A percentile compares a stretch with the other conserved stretches of the same genome.
Evolutionary conservation across 2,329 filamentous ascomycete species (phyloP).

Genomic region (Gnomoniopsis smithogilvyi): DNA sequence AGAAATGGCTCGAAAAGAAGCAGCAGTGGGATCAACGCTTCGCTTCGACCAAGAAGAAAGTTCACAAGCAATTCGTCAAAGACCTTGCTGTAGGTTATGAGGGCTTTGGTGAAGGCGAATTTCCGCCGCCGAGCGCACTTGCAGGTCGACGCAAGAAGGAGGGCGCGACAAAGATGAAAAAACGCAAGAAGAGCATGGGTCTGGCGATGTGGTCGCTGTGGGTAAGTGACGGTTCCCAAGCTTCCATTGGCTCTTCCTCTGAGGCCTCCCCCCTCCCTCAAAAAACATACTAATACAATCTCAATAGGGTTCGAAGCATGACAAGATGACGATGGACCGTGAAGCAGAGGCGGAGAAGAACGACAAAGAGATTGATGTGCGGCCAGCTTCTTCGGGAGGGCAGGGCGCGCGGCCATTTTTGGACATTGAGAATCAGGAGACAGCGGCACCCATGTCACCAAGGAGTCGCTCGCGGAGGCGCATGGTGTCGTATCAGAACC

Average conservation of each 20-base stretch:
- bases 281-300: no score
- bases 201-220: conserved; percentile 82
- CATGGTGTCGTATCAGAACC: conserved; percentile 49
- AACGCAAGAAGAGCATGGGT: conserved; percentile 61
- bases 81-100: conserved; percentile 72
- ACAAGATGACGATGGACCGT: conserved; percentile 66
- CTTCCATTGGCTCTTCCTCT: no score
- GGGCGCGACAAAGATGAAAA: conserved; percentile 51
- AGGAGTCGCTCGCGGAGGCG: conserved; percentile 41
- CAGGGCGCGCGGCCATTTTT: conserved; percentile 38
- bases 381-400: conserved; percentile 37
- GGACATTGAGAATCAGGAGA: conserved; percentile 38
- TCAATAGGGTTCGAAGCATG: conserved; percentile 70
- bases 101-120: conserved; percentile 67
- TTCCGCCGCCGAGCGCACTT: conserved; percentile 78
- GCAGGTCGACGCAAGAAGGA: conserved; percentile 63
- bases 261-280: no score
- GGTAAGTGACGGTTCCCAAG: conserved; percentile 26
- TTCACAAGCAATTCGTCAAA: conserved; percentile 70
- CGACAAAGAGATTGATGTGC: conserved; percentile 34
- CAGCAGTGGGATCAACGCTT: conserved; percentile 71
- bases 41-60: conserved; percentile 61
- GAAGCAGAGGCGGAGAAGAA: conserved; percentile 45
- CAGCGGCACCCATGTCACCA: conserved; percentile 21
- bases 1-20: conserved; percentile 79